phyloP scores from a whole-genome alignment of 495 filamentous ascomycete species.

The Penicillium cinerascens region DNA sequence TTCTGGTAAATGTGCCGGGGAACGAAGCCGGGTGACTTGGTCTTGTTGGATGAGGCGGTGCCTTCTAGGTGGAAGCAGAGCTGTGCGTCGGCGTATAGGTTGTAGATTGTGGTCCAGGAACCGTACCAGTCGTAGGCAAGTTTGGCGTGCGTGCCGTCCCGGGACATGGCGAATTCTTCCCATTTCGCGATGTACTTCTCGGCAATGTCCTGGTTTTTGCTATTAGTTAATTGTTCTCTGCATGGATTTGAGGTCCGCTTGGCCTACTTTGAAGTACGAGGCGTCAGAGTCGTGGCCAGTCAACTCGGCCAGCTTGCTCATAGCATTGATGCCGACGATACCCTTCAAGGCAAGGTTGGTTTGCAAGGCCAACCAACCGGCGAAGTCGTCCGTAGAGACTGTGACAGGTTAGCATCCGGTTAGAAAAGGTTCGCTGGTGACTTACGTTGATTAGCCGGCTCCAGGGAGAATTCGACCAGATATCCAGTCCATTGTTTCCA shows the following conservation, averaged over 20 bases:
- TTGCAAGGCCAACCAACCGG: constrained; percentile 87
- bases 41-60: constrained; percentile 20
- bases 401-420: constrained; percentile 1
- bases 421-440: neutral
- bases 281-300: constrained; percentile 65
- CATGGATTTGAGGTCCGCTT: neutral
- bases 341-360: constrained; percentile 93
- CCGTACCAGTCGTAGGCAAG: constrained; percentile 93
- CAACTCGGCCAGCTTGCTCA: constrained; percentile 76
- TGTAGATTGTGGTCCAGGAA: constrained; percentile 94
- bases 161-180: constrained; percentile 74
- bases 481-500: constrained; percentile 96
- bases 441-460: constrained; percentile 77
- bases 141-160: constrained; percentile 82
- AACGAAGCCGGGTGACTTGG: constrained; percentile 49
- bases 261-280: constrained; percentile 57
- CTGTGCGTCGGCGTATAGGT: constrained; percentile 77
- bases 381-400: constrained; percentile 92
- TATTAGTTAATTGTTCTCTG: neutral
- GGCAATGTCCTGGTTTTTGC: constrained; percentile 57
- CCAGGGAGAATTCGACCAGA: constrained; percentile 78
- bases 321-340: constrained; percentile 90
- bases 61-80: constrained; percentile 73
- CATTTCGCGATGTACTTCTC: constrained; percentile 77
- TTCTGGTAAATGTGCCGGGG: constrained; percentile 73